These are phyloP conservation scores for Cylindrodendrum hubeiense DNA, from an alignment of 2,329 filamentous ascomycete species.

Conservation along the genomic window DNA sequence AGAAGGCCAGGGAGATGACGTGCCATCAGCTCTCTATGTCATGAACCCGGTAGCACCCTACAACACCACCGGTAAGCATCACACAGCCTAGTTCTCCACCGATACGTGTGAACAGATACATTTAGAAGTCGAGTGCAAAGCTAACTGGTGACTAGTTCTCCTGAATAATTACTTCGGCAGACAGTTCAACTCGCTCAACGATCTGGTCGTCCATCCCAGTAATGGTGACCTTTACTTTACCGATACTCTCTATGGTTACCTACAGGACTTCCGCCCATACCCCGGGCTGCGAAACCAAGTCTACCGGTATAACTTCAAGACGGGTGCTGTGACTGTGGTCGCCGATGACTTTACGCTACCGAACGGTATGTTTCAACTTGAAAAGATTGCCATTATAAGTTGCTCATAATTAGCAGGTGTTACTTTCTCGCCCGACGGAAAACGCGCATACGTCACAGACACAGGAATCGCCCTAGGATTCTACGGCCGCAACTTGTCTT, in stretches of 20 bases:
- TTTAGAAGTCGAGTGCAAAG: background rate
- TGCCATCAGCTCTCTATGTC: slow-evolving; percentile 40
- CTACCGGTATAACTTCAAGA: slow-evolving; percentile 66
- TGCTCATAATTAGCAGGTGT: slow-evolving; percentile 53
- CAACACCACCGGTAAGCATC: slow-evolving; percentile 59
- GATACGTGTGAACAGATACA: fast-evolving
- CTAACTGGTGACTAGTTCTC: slow-evolving; percentile 51
- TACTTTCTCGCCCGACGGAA: slow-evolving; percentile 66
- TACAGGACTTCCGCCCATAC: slow-evolving; percentile 67
- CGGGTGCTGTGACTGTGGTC: slow-evolving; percentile 64
- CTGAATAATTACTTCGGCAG: slow-evolving; percentile 71
- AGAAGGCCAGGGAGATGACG: slow-evolving; percentile 61
- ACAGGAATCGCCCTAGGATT: slow-evolving; percentile 60
- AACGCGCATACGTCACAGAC: slow-evolving; percentile 67
- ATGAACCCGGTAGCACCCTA: slow-evolving; percentile 55
- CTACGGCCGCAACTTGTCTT: slow-evolving; percentile 55
- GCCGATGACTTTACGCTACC: slow-evolving; percentile 69
- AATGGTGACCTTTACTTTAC: slow-evolving; percentile 75
- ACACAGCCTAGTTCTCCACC: background rate
- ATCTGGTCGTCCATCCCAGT: slow-evolving; percentile 64
- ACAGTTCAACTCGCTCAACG: slow-evolving; percentile 71
- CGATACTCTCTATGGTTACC: slow-evolving; percentile 70
- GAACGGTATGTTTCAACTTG: slow-evolving; percentile 56
- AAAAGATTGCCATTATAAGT: fast-evolving
- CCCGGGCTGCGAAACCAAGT: slow-evolving; percentile 69